Evolutionary conservation across 2,329 filamentous ascomycete species (phyloP).

Genomic region (Beauveria caledonica): DNA sequence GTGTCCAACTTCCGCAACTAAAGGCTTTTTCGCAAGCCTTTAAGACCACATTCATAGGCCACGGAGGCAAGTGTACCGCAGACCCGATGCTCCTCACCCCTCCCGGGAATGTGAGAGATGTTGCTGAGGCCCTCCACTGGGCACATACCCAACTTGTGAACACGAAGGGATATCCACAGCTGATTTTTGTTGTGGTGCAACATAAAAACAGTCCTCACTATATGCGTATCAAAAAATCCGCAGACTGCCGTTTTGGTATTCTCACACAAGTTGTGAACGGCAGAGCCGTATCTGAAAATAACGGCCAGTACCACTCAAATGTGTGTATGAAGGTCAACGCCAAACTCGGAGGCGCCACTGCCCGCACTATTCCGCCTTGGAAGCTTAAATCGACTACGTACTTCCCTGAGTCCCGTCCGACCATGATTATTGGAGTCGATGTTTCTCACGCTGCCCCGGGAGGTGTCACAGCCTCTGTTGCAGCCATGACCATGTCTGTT

Average conservation of each 20-base stretch:
- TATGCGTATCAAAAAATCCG: slow-evolving; percentile 79
- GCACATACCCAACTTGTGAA: slow-evolving; percentile 43
- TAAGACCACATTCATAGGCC: slow-evolving; percentile 35
- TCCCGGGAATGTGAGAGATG: slow-evolving; percentile 29
- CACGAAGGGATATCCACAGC: slow-evolving; percentile 52
- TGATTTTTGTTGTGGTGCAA: slow-evolving; percentile 71
- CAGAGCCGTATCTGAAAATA: slow-evolving; percentile 58
- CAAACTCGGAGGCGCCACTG: slow-evolving; percentile 82
- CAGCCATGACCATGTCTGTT: slow-evolving; percentile 76
- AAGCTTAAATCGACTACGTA: slow-evolving; percentile 21
- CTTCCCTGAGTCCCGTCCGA: slow-evolving; percentile 40
- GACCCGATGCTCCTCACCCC: slow-evolving; percentile 29
- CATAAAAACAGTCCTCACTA: slow-evolving; percentile 67
- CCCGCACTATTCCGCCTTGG: slow-evolving; percentile 30
- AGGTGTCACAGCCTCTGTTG: slow-evolving; percentile 61
- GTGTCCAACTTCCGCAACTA: slow-evolving; percentile 32
- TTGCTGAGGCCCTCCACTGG: slow-evolving; percentile 41
- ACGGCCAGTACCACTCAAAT: slow-evolving; percentile 83
- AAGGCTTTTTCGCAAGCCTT: slow-evolving; percentile 33
- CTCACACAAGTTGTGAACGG: slow-evolving; percentile 75
- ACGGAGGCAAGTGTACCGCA: slow-evolving; percentile 37
- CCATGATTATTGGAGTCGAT: slow-evolving; percentile 84
- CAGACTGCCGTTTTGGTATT: slow-evolving; percentile 77
- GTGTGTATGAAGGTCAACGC: slow-evolving; percentile 96
- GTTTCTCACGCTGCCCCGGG: slow-evolving; percentile 78